These are phyloP conservation scores for Starmerella scarabaei DNA, from an alignment of 805 yeast species.

Conservation along the genomic window DNA sequence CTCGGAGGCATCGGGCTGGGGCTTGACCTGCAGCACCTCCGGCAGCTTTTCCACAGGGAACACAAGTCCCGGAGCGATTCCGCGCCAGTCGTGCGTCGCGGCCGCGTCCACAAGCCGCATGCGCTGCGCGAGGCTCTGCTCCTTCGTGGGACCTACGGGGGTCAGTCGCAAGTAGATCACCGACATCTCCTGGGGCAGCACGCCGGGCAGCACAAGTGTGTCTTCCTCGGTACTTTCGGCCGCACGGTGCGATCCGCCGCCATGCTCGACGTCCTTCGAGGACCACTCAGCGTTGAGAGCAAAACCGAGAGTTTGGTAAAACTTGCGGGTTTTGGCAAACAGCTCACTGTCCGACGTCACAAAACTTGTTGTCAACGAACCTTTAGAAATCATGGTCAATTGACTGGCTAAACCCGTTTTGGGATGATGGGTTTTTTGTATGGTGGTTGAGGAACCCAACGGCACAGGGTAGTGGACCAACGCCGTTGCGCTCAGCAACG, in stretches of 20 bases:
- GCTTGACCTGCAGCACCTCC: constrained; percentile 28
- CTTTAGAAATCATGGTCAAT: constrained; percentile 27
- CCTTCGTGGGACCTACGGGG: constrained; percentile 21
- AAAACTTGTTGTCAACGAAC: constrained; percentile 53
- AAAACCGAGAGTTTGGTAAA: constrained; percentile 43
- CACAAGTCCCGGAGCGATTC: constrained; percentile 33
- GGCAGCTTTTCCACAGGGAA: constrained; percentile 33
- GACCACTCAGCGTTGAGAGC: constrained; percentile 28
- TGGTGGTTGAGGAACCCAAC: no score
- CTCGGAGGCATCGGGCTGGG: constrained; percentile 1
- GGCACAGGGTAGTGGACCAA: no score
- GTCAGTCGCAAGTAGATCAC: constrained; percentile 24
- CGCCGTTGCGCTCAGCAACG: no score
- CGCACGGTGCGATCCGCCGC: constrained; percentile 18
- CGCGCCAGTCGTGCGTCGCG: constrained; percentile 37
- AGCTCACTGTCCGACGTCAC: constrained; percentile 39
- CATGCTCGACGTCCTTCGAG: constrained; percentile 18
- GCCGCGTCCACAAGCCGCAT: constrained; percentile 17
- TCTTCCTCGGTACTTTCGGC: constrained; percentile 23
- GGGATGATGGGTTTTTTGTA: no score
- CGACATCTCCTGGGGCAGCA: constrained; percentile 19
- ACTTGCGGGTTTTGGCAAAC: constrained; percentile 37
- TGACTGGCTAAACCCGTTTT: no score
- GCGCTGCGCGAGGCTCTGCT: constrained; percentile 17
- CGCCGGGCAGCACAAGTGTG: constrained; percentile 23